Percentiles rank a stretch among this genome's conserved stretches.
Conservation (phyloP, 2,329 filamentous ascomycete species). For the Monosporascus ibericus region DNA sequence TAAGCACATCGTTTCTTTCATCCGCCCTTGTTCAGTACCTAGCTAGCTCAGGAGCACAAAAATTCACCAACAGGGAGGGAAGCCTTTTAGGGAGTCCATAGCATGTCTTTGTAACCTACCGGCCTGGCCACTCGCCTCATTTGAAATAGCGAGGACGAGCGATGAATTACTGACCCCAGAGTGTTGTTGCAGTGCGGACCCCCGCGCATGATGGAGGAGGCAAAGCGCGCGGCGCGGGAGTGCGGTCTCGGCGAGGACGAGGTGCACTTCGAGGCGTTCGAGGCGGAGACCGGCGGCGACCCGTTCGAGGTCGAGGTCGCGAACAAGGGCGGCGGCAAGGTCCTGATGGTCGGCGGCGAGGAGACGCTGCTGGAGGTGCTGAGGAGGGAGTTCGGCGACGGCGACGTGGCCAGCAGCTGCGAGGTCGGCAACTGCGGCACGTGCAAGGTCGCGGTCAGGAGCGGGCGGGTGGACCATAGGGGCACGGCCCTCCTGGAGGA, state of each 20-base stretch:
- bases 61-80: too few relatives aligned
- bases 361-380: constrained; percentile 46
- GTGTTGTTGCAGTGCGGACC: constrained; percentile 43
- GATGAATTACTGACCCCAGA: too few relatives aligned
- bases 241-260: constrained; percentile 41
- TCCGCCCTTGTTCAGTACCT: too few relatives aligned
- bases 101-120: too few relatives aligned
- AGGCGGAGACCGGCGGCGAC: constrained; percentile 46
- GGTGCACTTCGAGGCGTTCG: constrained; percentile 57
- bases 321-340: constrained; percentile 23
- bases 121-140: too few relatives aligned
- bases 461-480: constrained; percentile 41
- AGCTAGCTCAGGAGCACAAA: too few relatives aligned
- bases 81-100: too few relatives aligned
- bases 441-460: constrained; percentile 37
- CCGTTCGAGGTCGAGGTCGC: constrained; percentile 52
- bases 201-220: constrained; percentile 48
- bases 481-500: constrained; percentile 40
- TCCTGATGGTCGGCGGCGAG: constrained; percentile 39
- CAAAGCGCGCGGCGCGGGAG: constrained; percentile 32
- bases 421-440: constrained; percentile 51
- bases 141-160: too few relatives aligned
- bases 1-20: too few relatives aligned
- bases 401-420: constrained; percentile 41
- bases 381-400: constrained; percentile 32